Percentiles rank a stretch among this genome's conserved stretches.
phyloP scores from a whole-genome alignment of 2,329 filamentous ascomycete species.

The Colletotrichum shisoi region DNA sequence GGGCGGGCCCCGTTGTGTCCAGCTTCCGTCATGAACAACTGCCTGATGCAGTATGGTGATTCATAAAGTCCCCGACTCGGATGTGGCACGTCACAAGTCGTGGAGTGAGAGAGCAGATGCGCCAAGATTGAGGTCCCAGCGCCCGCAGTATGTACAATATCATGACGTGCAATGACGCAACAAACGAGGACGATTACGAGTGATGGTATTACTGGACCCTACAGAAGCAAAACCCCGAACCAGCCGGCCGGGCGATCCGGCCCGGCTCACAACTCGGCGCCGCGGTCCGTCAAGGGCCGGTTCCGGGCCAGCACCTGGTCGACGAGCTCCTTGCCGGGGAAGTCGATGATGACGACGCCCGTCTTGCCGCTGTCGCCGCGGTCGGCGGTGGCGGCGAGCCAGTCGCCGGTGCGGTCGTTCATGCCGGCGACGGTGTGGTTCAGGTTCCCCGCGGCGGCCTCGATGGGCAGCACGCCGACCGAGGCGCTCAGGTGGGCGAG shows the following conservation, averaged over 20 bases:
- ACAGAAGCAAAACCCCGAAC: background rate
- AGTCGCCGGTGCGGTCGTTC: slow-evolving; percentile 59
- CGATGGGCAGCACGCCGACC: slow-evolving; percentile 59
- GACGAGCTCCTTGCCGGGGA: slow-evolving; percentile 55
- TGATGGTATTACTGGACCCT: slow-evolving; percentile 2
- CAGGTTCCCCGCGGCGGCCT: slow-evolving; percentile 58
- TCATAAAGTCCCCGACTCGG: background rate
- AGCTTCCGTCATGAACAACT: background rate
- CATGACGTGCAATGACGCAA: background rate
- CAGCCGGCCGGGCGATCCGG: background rate
- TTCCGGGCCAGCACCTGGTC: slow-evolving; percentile 55
- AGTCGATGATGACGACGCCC: slow-evolving; percentile 60
- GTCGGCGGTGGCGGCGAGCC: slow-evolving; percentile 45
- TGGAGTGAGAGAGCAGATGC: background rate
- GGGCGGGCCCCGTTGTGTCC: no score
- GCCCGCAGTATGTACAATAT: background rate
- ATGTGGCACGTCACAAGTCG: background rate
- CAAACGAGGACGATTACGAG: background rate
- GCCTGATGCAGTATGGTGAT: background rate
- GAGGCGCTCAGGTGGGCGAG: slow-evolving; percentile 59
- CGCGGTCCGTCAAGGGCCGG: slow-evolving; percentile 41
- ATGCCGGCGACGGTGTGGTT: slow-evolving; percentile 56
- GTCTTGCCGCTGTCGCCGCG: slow-evolving; percentile 45
- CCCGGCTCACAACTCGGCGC: slow-evolving; percentile 22
- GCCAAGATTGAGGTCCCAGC: background rate